Percentiles rank a stretch among this genome's conserved stretches.
These are phyloP conservation scores for Epichloe typhina DNA, from an alignment of 2,329 filamentous ascomycete genomes.

Conservation along the genomic window DNA sequence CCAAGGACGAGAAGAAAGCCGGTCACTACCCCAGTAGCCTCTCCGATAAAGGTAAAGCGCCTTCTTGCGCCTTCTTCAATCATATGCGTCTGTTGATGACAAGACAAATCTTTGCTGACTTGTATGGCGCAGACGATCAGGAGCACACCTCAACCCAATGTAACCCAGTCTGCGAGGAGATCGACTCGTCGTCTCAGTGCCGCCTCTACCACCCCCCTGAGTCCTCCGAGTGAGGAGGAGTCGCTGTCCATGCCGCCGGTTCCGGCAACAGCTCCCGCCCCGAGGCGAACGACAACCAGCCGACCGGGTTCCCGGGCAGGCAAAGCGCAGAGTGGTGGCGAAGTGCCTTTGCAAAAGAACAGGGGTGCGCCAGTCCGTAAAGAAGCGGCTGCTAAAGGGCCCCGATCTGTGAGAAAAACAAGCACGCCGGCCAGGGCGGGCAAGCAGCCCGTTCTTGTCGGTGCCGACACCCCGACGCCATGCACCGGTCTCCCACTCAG, in stretches of 20 bases:
- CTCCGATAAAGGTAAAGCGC: slow-evolving; percentile 17
- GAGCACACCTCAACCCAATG: slow-evolving; percentile 15
- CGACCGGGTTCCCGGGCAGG: slow-evolving; percentile 8
- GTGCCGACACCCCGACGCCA: slow-evolving; percentile 7
- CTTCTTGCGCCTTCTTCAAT: background rate
- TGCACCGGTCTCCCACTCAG: slow-evolving; percentile 2
- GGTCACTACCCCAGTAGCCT: slow-evolving; percentile 32
- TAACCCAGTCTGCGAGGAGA: slow-evolving; percentile 18
- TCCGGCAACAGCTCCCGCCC: slow-evolving; percentile 2
- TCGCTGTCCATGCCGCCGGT: slow-evolving; percentile 1
- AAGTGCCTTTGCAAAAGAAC: slow-evolving; percentile 45
- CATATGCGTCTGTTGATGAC: background rate
- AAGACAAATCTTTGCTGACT: background rate
- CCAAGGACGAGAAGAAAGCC: slow-evolving; percentile 45
- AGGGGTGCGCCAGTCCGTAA: slow-evolving; percentile 34
- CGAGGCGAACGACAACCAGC: slow-evolving; percentile 23
- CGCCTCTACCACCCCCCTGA: slow-evolving; percentile 26
- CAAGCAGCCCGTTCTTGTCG: slow-evolving; percentile 7
- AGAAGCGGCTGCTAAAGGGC: slow-evolving; percentile 21
- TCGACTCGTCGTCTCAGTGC: slow-evolving; percentile 36
- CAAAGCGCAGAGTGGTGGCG: slow-evolving; percentile 24
- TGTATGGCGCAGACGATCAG: slow-evolving; percentile 19
- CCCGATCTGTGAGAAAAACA: slow-evolving; percentile 25
- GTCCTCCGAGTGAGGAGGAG: slow-evolving; percentile 11
- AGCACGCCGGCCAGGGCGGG: slow-evolving; percentile 11